These are phyloP conservation scores for Houttuynia cordata DNA, from an alignment of 164 flowering plant species.

Conservation along the genomic window DNA sequence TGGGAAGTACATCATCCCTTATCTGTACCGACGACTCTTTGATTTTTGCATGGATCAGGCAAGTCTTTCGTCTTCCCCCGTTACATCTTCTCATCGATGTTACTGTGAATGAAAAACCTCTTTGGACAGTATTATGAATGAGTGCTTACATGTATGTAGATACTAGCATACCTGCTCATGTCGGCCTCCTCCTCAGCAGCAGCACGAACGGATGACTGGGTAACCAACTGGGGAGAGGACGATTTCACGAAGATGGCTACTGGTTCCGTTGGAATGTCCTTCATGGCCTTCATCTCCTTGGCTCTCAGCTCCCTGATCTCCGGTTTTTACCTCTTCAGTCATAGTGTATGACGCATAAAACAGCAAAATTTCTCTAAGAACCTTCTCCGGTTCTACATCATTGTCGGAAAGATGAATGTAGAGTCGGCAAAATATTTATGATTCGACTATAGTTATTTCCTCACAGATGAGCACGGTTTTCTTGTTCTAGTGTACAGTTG, in stretches of 20 bases:
- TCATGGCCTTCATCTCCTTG: slow-evolving; percentile 66
- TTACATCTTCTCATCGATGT: too few species aligned
- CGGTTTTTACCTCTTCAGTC: slow-evolving; percentile 53
- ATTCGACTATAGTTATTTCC: neutral
- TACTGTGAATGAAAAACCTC: neutral
- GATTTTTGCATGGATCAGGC: slow-evolving; percentile 90
- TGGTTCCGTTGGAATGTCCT: slow-evolving; percentile 68
- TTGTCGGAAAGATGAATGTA: too few species aligned
- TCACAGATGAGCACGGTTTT: neutral
- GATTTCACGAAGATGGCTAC: slow-evolving; percentile 73
- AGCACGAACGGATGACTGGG: slow-evolving; percentile 69
- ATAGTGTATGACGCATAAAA: slow-evolving; percentile 1
- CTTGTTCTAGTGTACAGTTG: neutral
- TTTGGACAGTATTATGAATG: neutral
- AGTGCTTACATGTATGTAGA: slow-evolving; percentile 22
- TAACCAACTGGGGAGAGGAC: slow-evolving; percentile 79
- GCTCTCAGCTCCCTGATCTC: slow-evolving; percentile 74
- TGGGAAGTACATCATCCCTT: slow-evolving; percentile 38
- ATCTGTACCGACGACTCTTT: slow-evolving; percentile 35
- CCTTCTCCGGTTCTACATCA: too few species aligned
- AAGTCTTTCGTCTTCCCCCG: slow-evolving; percentile 12
- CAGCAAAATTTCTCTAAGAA: neutral
- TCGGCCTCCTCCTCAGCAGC: slow-evolving; percentile 91
- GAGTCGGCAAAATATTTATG: neutral
- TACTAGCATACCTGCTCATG: slow-evolving; percentile 70